A percentile compares a stretch with the other conserved stretches of the same genome.
Evolutionary conservation across 192 early-diverging fungal genomes (phyloP).

Genomic region (Mortierella hygrophila): DNA sequence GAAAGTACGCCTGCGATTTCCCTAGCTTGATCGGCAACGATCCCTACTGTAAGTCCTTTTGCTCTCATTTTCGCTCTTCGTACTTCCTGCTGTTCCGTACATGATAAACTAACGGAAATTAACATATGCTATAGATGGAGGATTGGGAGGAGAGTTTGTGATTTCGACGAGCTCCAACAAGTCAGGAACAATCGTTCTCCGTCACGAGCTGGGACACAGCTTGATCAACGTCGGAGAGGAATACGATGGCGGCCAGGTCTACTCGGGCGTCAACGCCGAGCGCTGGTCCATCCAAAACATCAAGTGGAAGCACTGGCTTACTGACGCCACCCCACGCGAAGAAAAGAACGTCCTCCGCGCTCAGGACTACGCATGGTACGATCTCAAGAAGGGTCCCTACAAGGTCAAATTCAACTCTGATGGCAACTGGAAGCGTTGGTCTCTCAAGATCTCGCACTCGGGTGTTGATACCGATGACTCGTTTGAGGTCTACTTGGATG

Average conservation of each 20-base stretch:
- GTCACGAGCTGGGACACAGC: constrained; percentile 65
- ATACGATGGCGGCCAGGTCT: constrained; percentile 55
- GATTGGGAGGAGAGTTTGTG: constrained; percentile 73
- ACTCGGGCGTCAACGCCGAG: constrained; percentile 65
- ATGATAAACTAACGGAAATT: too few species aligned
- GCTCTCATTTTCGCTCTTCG: background rate
- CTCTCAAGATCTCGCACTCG: constrained; percentile 66
- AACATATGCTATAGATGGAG: constrained; percentile 54
- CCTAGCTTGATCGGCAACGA: constrained; percentile 72
- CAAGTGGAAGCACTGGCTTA: constrained; percentile 73
- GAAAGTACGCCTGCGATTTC: constrained; percentile 69
- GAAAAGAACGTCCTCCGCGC: constrained; percentile 57
- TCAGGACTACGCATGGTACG: constrained; percentile 73
- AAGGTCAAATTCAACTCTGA: constrained; percentile 63
- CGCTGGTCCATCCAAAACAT: constrained; percentile 60
- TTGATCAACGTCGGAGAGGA: constrained; percentile 54
- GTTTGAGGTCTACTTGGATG: constrained; percentile 66
- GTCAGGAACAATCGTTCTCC: constrained; percentile 69
- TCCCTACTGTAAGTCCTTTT: constrained; percentile 54
- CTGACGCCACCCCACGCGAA: constrained; percentile 45
- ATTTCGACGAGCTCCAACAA: constrained; percentile 69
- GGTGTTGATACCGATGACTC: constrained; percentile 65
- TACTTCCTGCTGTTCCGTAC: too few species aligned
- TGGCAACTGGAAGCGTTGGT: constrained; percentile 65
- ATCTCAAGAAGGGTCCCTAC: constrained; percentile 68